Conservation (phyloP, 2,329 filamentous ascomycete species). For the Mariannaea elegans region DNA sequence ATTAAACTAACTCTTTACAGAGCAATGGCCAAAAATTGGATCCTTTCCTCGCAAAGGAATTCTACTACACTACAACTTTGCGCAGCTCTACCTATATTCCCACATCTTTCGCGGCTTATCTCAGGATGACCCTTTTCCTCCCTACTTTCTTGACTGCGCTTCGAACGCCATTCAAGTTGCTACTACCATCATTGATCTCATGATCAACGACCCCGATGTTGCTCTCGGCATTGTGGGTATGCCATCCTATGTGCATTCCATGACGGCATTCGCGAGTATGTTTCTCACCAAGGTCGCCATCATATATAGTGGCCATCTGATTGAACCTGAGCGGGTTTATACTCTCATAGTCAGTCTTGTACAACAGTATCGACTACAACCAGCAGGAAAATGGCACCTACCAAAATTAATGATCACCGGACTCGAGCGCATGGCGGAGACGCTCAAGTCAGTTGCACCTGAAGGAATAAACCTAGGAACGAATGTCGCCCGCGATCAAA, state of each 20-base stretch:
- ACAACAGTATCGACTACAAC: constrained; percentile 49
- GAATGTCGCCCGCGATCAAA: too few relatives aligned
- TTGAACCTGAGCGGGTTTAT: constrained; percentile 50
- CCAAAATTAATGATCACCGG: constrained; percentile 58
- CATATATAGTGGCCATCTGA: constrained; percentile 52
- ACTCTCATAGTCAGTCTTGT: constrained; percentile 51
- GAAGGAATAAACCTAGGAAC: constrained; percentile 26
- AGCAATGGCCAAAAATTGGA: constrained; percentile 50
- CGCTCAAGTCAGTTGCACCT: constrained; percentile 18
- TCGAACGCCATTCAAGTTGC: constrained; percentile 48
- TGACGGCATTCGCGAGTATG: constrained; percentile 62
- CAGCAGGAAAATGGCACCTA: constrained; percentile 56
- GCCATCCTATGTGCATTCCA: constrained; percentile 60
- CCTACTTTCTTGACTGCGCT: constrained; percentile 47
- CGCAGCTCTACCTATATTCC: constrained; percentile 53
- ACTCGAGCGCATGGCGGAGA: constrained; percentile 51
- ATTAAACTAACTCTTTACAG: constrained; percentile 36
- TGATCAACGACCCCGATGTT: constrained; percentile 54
- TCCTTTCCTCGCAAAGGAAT: constrained; percentile 52
- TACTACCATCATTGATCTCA: constrained; percentile 53
- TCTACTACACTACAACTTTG: constrained; percentile 52
- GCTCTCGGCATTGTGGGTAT: constrained; percentile 53
- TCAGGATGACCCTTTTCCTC: constrained; percentile 43
- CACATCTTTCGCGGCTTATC: constrained; percentile 52
- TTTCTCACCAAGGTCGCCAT: constrained; percentile 59